Evolutionary conservation across 352 stramenopile species (phyloP).

Genomic region (Phytophthora multivora): DNA sequence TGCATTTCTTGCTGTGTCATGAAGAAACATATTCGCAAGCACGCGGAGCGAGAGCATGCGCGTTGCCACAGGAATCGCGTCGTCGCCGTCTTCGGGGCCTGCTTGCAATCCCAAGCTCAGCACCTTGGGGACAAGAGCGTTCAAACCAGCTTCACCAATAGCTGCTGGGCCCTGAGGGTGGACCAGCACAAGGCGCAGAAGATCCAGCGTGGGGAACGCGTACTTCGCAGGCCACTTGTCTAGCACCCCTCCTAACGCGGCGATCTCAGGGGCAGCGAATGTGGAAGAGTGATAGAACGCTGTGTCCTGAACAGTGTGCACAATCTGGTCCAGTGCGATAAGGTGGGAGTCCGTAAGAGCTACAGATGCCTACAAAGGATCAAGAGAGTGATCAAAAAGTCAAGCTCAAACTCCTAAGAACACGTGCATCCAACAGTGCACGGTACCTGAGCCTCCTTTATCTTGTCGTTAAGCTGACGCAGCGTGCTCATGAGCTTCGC

Average conservation of each 20-base stretch:
- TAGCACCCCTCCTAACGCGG: slow-evolving; percentile 64
- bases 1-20: slow-evolving; percentile 46
- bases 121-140: slow-evolving; percentile 39
- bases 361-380: slow-evolving; percentile 7
- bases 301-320: slow-evolving; percentile 77
- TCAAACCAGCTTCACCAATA: slow-evolving; percentile 41
- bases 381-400: slow-evolving; percentile 1
- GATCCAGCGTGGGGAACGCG: slow-evolving; percentile 92
- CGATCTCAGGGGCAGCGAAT: slow-evolving; percentile 70
- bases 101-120: slow-evolving; percentile 47
- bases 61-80: slow-evolving; percentile 61
- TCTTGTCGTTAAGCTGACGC: slow-evolving; percentile 88
- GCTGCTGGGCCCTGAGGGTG: slow-evolving; percentile 82
- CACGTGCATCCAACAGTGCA: slow-evolving; percentile 20
- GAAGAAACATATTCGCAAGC: slow-evolving; percentile 78
- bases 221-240: slow-evolving; percentile 69
- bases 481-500: slow-evolving; percentile 92
- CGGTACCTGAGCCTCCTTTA: slow-evolving; percentile 50
- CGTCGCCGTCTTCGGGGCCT: slow-evolving; percentile 18
- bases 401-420: background rate
- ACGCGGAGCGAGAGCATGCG: slow-evolving; percentile 79
- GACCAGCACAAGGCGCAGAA: slow-evolving; percentile 88
- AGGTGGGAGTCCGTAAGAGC: slow-evolving; percentile 56
- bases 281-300: slow-evolving; percentile 93
- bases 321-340: slow-evolving; percentile 58